These are phyloP conservation scores for Logfia minima DNA, from an alignment of 129 eudicot genomes.

Conservation along the genomic window DNA sequence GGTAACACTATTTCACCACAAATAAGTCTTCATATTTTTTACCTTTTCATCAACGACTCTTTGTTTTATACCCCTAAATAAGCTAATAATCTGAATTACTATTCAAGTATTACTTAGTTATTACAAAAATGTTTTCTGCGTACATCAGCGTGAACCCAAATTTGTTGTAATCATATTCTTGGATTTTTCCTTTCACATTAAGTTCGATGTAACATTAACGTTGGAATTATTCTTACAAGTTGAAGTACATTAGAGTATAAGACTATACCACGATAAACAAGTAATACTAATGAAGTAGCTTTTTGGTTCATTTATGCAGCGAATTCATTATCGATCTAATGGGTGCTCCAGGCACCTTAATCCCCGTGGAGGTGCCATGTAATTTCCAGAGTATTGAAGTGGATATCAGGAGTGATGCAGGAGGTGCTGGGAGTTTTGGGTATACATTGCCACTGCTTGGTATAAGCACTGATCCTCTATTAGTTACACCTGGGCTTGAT, in stretches of 20 bases:
- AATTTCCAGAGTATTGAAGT: constrained; percentile 51
- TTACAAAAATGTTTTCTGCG: neutral
- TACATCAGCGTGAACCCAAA: neutral
- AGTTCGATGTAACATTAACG: neutral
- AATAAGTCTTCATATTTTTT: neutral
- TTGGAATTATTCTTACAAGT: neutral
- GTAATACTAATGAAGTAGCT: constrained; percentile 20
- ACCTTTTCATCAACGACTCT: neutral
- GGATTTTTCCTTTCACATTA: neutral
- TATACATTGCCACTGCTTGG: constrained; percentile 38
- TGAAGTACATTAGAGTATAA: neutral
- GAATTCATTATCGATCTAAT: constrained; percentile 90
- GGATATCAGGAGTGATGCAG: constrained; percentile 48
- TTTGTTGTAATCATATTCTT: neutral
- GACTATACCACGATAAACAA: neutral
- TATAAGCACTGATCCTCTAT: constrained; percentile 36
- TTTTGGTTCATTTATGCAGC: constrained; percentile 52
- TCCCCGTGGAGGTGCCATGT: constrained; percentile 84
- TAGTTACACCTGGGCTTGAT: constrained; percentile 32
- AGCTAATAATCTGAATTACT: neutral
- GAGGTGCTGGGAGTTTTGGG: constrained; percentile 33
- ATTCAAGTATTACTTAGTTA: neutral
- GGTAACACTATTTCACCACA: constrained; percentile 42
- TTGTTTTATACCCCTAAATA: neutral
- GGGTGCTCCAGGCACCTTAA: constrained; percentile 98